phyloP scores from a whole-genome alignment of 106 monocot genomes.

The Apostasia shenzhenica region DNA sequence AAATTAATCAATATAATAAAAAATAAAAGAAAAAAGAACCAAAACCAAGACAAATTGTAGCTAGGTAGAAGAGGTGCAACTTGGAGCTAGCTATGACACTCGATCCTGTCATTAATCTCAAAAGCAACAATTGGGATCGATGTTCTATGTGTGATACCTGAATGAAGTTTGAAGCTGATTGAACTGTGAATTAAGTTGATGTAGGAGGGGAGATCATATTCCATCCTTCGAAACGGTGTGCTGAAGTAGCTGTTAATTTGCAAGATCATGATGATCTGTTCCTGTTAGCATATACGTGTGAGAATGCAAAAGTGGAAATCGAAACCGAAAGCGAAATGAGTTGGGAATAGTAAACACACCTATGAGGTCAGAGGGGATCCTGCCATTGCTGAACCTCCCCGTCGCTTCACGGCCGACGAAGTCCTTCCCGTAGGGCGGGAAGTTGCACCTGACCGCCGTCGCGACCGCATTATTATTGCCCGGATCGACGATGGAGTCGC shows the following conservation, averaged over 20 bases:
- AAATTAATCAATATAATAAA: too few species aligned
- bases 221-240: slow-evolving; percentile 5
- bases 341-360: slow-evolving; percentile 22
- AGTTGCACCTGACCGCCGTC: slow-evolving; percentile 55
- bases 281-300: slow-evolving; percentile 5
- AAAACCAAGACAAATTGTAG: too few species aligned
- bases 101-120: too few species aligned
- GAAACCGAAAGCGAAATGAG: not conserved
- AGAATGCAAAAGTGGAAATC: too few species aligned
- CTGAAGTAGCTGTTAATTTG: slow-evolving; percentile 45
- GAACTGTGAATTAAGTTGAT: slow-evolving; percentile 28
- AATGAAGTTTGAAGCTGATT: slow-evolving; percentile 21
- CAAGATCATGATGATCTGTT: slow-evolving; percentile 43
- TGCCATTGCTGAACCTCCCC: slow-evolving; percentile 78
- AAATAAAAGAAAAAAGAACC: too few species aligned
- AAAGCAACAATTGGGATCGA: too few species aligned
- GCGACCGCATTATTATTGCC: slow-evolving; percentile 69
- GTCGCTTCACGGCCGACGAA: slow-evolving; percentile 51
- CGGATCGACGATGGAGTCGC: slow-evolving; percentile 86
- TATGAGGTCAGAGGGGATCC: slow-evolving; percentile 56
- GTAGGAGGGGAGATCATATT: slow-evolving; percentile 49
- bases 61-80: too few species aligned
- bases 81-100: too few species aligned
- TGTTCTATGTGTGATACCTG: slow-evolving; percentile 17
- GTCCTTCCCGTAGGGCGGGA: slow-evolving; percentile 70